Base-by-base conservation (phyloP, 139 green algal species). In the Choricystis sp. region DNA sequence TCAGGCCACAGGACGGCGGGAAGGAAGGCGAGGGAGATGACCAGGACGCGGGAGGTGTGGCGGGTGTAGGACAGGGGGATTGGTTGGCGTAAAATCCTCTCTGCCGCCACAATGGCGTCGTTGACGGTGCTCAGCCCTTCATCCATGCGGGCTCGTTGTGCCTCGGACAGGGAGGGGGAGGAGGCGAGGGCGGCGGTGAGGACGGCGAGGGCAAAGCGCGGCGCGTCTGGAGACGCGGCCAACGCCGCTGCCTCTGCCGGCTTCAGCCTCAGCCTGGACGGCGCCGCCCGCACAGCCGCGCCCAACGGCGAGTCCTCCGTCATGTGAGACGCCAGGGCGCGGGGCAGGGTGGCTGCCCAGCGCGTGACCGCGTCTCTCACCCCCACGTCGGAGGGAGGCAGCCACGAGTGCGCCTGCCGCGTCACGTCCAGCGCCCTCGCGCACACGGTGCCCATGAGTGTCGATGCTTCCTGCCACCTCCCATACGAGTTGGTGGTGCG, bases 21-120 rank as follows among this genome's bases (percentile, higher is more conserved):
- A 71, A 95, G 74, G 60, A 85, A 72, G 25, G 74, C 57, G 56
- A 95, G 84, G 81, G 80, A 91, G 16, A 91, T 64, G 59, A 91
- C 74, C 30, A 91, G 71, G 72, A 83, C 84, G 26, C 76, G 69
- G 1, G 73, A 71, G 0, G 73, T 81, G 72, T 84, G 77, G 19
- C 85, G 63, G n/a, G 79, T 82, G 69, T 84, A 86, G 21, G 66
- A 71, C 26, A 90, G 65, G 0, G 83, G 81, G 56, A 87, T 86
- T 61, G 83, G 83, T 26, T 77, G 86, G 49, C 63, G 66, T 19
- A 88, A 67, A 49, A 88, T 76, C 62, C 76, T 73, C 67, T 86
- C 70, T 56, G 72, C 79, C 26, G 29, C 29, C 14, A 64, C 68
- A 59, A 68, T 26, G 2, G 58, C 21, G 19, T 72, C 49, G 19